phyloP scores from a whole-genome alignment of 495 filamentous ascomycete species.

The Neurospora tetraspora region DNA sequence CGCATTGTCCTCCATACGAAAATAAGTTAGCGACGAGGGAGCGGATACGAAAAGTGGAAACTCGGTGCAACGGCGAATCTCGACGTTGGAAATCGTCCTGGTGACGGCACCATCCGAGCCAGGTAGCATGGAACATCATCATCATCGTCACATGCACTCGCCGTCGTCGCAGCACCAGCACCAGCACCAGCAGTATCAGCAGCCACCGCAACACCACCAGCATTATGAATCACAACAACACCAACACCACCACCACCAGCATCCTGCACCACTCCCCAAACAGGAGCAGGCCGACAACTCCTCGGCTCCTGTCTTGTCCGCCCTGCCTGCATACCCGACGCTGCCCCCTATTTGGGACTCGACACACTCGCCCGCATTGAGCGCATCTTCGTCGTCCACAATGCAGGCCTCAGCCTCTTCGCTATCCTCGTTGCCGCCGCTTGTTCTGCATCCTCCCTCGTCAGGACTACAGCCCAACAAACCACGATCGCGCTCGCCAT shows the following conservation, averaged over 20 bases:
- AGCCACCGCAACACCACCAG: neutral
- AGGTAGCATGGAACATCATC: neutral
- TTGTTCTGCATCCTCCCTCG: neutral
- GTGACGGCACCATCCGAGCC: neutral
- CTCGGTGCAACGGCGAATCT: neutral
- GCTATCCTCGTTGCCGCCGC: constrained; percentile 1
- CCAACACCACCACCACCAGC: neutral
- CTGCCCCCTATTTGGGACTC: neutral
- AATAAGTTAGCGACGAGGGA: neutral
- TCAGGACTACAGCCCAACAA: constrained; percentile 5
- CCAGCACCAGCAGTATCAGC: neutral
- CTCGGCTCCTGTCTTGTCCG: neutral
- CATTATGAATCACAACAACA: neutral
- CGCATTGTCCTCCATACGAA: neutral
- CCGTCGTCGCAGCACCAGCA: constrained; percentile 12
- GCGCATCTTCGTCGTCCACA: neutral
- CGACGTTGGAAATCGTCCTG: neutral
- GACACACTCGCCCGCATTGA: neutral
- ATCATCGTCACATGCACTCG: neutral
- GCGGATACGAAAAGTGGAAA: constrained; percentile 1
- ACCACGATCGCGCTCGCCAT: constrained; percentile 15
- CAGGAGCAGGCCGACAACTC: neutral
- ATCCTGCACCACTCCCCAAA: neutral
- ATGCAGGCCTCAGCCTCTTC: neutral
- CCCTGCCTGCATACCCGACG: constrained; percentile 1